Evolutionary conservation across 176 grass and related monocot genomes (phyloP).

Genomic region (Hsuehochloa calcarea): DNA sequence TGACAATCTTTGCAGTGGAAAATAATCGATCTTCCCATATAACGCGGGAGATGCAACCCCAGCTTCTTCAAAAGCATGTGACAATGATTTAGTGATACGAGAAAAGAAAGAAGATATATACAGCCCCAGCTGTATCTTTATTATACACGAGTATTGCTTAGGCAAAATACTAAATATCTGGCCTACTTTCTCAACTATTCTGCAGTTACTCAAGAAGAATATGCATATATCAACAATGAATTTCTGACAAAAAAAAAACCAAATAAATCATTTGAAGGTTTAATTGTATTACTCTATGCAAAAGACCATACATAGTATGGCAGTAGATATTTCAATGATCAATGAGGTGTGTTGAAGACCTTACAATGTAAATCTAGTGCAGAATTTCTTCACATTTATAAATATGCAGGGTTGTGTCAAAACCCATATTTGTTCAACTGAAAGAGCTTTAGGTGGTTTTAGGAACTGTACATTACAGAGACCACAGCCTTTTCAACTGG

Average conservation of each 20-base stretch:
- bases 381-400: not conserved
- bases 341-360: not conserved
- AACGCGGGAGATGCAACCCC: not conserved
- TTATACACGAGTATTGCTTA: not conserved
- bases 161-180: not conserved
- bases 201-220: constrained; percentile 3
- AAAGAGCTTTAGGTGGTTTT: not conserved
- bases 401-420: not conserved
- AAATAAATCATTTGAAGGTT: not conserved
- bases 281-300: not conserved
- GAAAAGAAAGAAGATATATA: not conserved
- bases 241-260: not conserved
- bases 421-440: not conserved
- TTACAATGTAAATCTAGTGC: not conserved
- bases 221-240: not conserved
- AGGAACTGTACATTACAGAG: not conserved
- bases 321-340: not conserved
- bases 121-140: not conserved
- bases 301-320: not conserved
- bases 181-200: not conserved
- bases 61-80: not conserved
- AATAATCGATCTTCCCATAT: too few species aligned
- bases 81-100: not conserved
- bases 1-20: too few species aligned
- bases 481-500: not conserved